Evolutionary conservation across 1,284 basidiomycete species (phyloP).

Genomic region (Moesziomyces parantarcticus): DNA sequence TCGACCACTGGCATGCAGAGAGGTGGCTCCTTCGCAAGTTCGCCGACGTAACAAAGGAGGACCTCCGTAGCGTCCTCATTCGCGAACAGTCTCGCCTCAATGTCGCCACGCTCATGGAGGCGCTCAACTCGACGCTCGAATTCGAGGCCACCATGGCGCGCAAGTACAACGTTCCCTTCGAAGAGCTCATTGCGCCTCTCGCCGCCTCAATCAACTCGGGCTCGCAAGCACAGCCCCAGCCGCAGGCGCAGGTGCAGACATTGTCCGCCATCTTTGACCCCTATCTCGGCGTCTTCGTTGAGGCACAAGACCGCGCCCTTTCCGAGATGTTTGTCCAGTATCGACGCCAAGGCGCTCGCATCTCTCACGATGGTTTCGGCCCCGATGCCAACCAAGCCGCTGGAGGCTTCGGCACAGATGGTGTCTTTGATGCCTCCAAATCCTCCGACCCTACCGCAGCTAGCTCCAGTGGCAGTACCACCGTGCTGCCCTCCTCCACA

Average conservation of each 20-base stretch:
- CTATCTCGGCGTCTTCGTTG: slow-evolving; percentile 91
- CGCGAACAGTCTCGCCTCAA: slow-evolving; percentile 58
- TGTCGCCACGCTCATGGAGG: slow-evolving; percentile 59
- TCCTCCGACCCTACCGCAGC: slow-evolving; percentile 71
- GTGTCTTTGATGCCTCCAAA: slow-evolving; percentile 72
- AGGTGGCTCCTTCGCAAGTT: slow-evolving; percentile 58
- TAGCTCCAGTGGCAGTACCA: slow-evolving; percentile 72
- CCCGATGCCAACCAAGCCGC: slow-evolving; percentile 11
- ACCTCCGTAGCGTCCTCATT: slow-evolving; percentile 61
- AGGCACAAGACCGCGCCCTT: slow-evolving; percentile 85
- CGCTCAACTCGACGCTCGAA: slow-evolving; percentile 62
- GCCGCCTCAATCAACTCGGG: background rate
- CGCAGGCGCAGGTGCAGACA: slow-evolving; percentile 48
- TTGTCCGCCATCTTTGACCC: slow-evolving; percentile 85
- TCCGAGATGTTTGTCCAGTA: slow-evolving; percentile 56
- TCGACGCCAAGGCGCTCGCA: slow-evolving; percentile 32
- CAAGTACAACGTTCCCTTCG: slow-evolving; percentile 50
- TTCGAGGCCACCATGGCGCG: slow-evolving; percentile 58
- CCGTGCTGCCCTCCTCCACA: slow-evolving; percentile 89
- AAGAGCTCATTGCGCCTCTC: slow-evolving; percentile 37
- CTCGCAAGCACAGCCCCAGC: slow-evolving; percentile 7
- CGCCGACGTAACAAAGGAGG: slow-evolving; percentile 64
- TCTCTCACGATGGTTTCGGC: slow-evolving; percentile 23
- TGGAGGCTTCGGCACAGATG: slow-evolving; percentile 65
- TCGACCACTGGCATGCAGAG: slow-evolving; percentile 58